Evolutionary conservation across 176 grass and related monocot species (phyloP).

Genomic region (Thalia dealbata): DNA sequence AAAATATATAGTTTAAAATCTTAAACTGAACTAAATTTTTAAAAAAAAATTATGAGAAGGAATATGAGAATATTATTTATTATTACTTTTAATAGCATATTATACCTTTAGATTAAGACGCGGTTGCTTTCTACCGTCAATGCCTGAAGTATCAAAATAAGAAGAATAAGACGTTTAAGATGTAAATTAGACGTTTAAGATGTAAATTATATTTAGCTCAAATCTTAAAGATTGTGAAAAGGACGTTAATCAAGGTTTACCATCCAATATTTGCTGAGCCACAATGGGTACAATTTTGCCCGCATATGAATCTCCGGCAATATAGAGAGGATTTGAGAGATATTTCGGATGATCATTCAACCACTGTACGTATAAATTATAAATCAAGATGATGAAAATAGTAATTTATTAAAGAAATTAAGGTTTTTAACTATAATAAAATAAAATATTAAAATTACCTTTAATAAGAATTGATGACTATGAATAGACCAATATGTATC

Average conservation of each 20-base stretch:
- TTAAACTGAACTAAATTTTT: too few species aligned
- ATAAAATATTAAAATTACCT: constrained; percentile 32
- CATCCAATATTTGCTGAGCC: constrained; percentile 26
- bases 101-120: constrained; percentile 44
- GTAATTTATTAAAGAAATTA: too few species aligned
- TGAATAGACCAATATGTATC: constrained; percentile 22
- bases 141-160: constrained; percentile 11
- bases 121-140: constrained; percentile 13
- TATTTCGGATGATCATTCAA: constrained; percentile 41
- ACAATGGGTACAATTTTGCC: constrained; percentile 42
- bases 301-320: constrained; percentile 53
- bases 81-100: background rate
- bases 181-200: too few species aligned
- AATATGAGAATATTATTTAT: too few species aligned
- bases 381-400: too few species aligned
- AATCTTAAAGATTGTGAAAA: background rate
- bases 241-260: constrained; percentile 9
- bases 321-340: constrained; percentile 50
- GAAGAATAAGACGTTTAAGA: background rate
- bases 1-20: background rate
- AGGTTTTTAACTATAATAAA: background rate
- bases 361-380: constrained; percentile 29
- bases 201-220: too few species aligned
- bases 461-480: constrained; percentile 35
- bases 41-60: too few species aligned